Percentiles rank a stretch among this genome's conserved stretches.
phyloP scores from a whole-genome alignment of 805 yeast genomes.

The Pichia scutulata region DNA sequence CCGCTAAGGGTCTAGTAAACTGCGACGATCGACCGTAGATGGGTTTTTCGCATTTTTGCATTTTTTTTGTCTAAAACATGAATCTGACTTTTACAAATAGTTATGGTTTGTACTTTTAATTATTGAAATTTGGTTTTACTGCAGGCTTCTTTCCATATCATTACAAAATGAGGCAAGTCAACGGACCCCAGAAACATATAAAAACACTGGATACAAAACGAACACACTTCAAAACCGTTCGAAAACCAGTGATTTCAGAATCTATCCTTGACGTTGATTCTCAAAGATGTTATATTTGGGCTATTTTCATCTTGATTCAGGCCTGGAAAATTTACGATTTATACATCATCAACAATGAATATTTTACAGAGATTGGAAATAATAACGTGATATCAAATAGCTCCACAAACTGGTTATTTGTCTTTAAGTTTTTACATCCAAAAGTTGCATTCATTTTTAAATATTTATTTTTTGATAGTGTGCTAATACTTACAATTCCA shows the following conservation, averaged over 20 bases:
- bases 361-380: neutral
- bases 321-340: conserved; percentile 79
- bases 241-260: conserved; percentile 50
- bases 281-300: conserved; percentile 63
- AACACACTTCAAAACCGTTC: neutral
- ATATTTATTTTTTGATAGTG: conserved; percentile 66
- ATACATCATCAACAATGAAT: conserved; percentile 44
- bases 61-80: neutral
- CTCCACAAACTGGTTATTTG: conserved; percentile 9
- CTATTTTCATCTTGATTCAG: conserved; percentile 67
- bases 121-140: no score
- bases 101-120: no score
- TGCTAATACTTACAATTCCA: conserved; percentile 64
- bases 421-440: conserved; percentile 35
- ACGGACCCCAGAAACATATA: neutral
- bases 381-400: conserved; percentile 1
- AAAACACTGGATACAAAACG: neutral
- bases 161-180: neutral
- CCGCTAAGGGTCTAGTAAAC: neutral
- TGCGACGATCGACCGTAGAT: neutral
- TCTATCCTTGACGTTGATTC: conserved; percentile 62
- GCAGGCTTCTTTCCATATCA: neutral
- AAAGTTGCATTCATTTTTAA: conserved; percentile 58
- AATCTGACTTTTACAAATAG: neutral
- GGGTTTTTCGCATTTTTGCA: neutral